Conservation (phyloP, 257 asterid genomes). For the Knoxia roxburghii region DNA sequence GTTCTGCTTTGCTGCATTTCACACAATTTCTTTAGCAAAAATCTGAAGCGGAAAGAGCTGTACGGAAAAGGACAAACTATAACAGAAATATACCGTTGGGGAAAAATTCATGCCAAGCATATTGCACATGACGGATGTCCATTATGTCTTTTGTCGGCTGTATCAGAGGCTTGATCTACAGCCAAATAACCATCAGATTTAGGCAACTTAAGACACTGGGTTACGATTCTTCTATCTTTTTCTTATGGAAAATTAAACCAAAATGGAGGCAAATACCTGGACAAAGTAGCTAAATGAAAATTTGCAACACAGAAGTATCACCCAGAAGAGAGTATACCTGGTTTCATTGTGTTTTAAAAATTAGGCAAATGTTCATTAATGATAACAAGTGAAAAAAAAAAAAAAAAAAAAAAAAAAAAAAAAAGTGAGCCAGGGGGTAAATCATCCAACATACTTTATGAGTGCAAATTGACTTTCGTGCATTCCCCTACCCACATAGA, state of each 20-base stretch:
- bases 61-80: constrained; percentile 9
- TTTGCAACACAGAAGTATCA: constrained; percentile 69
- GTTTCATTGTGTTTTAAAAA: constrained; percentile 20
- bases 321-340: constrained; percentile 95
- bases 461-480: constrained; percentile 93
- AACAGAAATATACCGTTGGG: constrained; percentile 56
- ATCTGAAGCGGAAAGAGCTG: constrained; percentile 16
- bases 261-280: constrained; percentile 52
- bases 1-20: constrained; percentile 61
- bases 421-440: constrained; percentile 15
- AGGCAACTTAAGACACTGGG: neutral
- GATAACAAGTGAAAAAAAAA: neutral
- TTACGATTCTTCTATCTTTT: neutral
- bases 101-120: constrained; percentile 93
- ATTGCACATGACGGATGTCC: constrained; percentile 58
- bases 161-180: constrained; percentile 87
- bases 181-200: constrained; percentile 20
- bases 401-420: too few relatives aligned
- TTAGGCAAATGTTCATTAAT: constrained; percentile 19
- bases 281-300: constrained; percentile 72
- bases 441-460: constrained; percentile 55
- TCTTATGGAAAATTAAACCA: constrained; percentile 4
- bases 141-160: constrained; percentile 76
- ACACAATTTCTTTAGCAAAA: constrained; percentile 23
- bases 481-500: constrained; percentile 99